Evolutionary conservation across 148 eudicot species (phyloP).

Genomic region (Fagopyrum tataricum): DNA sequence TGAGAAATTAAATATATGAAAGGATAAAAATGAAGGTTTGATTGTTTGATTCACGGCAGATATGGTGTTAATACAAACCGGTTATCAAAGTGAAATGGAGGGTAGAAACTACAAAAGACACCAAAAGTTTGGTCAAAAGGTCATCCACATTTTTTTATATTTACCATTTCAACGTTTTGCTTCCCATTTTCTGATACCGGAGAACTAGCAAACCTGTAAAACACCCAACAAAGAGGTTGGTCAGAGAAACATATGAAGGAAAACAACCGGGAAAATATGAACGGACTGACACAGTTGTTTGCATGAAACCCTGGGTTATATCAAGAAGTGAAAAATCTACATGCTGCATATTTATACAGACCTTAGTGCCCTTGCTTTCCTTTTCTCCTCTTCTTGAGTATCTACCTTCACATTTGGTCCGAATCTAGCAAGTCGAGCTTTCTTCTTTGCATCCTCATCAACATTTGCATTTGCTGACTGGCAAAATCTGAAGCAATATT

Average conservation of each 20-base stretch:
- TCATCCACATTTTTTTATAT: neutral
- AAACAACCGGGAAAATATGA: neutral
- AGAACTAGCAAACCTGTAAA: neutral
- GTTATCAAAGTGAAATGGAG: neutral
- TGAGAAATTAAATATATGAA: neutral
- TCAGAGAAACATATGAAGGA: neutral
- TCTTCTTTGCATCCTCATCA: conserved; percentile 79
- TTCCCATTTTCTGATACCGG: neutral
- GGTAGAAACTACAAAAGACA: neutral
- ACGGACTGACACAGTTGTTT: neutral
- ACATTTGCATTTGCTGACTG: conserved; percentile 29
- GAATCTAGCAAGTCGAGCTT: conserved; percentile 72
- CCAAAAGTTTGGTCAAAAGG: neutral
- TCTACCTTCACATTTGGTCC: conserved; percentile 42
- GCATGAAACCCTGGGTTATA: neutral
- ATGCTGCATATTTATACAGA: conserved; percentile 13
- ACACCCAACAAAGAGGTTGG: neutral
- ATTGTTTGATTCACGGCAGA: neutral
- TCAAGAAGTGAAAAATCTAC: neutral
- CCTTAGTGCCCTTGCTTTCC: conserved; percentile 92
- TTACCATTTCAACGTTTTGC: conserved; percentile 3
- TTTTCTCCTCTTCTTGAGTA: conserved; percentile 72
- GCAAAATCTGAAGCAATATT: conserved; percentile 55
- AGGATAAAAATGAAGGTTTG: neutral
- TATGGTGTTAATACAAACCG: neutral